Evolutionary conservation across 106 monocot species (phyloP).

Genomic region (Platanthera zijinensis): DNA sequence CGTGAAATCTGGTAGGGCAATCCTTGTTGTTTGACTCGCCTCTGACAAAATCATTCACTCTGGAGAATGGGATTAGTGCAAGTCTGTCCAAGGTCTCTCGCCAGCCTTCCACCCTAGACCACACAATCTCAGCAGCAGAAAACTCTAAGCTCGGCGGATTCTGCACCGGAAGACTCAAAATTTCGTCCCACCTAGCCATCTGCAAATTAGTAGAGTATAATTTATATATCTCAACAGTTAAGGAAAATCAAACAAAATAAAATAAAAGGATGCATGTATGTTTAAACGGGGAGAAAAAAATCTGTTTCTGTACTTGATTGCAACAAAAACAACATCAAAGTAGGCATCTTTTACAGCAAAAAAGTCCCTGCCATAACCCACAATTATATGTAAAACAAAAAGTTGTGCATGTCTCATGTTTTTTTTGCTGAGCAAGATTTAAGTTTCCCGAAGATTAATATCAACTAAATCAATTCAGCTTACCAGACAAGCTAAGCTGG

Average conservation of each 20-base stretch:
- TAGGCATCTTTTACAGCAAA: background rate
- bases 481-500: no score
- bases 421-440: background rate
- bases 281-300: background rate
- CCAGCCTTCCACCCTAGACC: conserved; percentile 97
- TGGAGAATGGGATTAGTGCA: conserved; percentile 81
- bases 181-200: conserved; percentile 98
- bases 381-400: background rate
- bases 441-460: no score
- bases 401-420: background rate
- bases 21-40: conserved; percentile 91
- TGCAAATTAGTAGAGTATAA: conserved; percentile 11
- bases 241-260: background rate
- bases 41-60: conserved; percentile 82
- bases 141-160: conserved; percentile 70
- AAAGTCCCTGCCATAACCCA: background rate
- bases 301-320: background rate
- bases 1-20: conserved; percentile 91
- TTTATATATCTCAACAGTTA: background rate
- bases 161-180: conserved; percentile 81
- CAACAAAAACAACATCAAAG: background rate
- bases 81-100: conserved; percentile 72
- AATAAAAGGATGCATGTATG: background rate
- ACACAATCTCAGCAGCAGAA: conserved; percentile 74
- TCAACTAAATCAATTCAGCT: no score